Evolutionary conservation across 106 monocot species (phyloP).

Genomic region (Dioscorea dumetorum): DNA sequence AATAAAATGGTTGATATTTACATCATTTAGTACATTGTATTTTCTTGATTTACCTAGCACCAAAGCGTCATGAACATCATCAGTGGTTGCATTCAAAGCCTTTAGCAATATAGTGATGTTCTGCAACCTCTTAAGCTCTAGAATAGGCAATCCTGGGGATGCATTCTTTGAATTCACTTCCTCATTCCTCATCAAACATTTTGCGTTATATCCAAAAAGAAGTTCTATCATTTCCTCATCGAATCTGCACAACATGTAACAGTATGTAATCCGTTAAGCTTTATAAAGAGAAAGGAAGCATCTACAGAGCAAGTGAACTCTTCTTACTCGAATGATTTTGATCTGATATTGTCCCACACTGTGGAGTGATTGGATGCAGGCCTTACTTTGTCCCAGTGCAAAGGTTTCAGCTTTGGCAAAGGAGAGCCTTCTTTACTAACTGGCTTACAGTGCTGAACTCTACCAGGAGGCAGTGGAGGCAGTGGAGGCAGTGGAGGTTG

Average conservation of each 20-base stretch:
- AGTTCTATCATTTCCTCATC: slow-evolving; percentile 86
- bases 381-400: slow-evolving; percentile 96
- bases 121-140: slow-evolving; percentile 82
- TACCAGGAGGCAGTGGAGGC: slow-evolving; percentile 1
- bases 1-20: not conserved
- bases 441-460: slow-evolving; percentile 7
- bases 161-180: slow-evolving; percentile 48
- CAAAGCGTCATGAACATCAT: slow-evolving; percentile 58
- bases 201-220: slow-evolving; percentile 67
- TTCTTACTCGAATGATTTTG: slow-evolving; percentile 84
- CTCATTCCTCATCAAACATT: slow-evolving; percentile 30
- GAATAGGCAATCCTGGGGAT: slow-evolving; percentile 60
- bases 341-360: slow-evolving; percentile 86
- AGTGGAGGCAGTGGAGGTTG: slow-evolving; percentile 2
- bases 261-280: not conserved
- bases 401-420: slow-evolving; percentile 76
- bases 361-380: slow-evolving; percentile 58
- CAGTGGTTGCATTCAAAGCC: slow-evolving; percentile 64
- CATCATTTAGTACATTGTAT: not conserved
- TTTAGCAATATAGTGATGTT: slow-evolving; percentile 88
- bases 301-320: not conserved
- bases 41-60: slow-evolving; percentile 29
- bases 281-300: not conserved
- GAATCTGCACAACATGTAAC: slow-evolving; percentile 27
- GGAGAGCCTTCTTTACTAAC: slow-evolving; percentile 32